Evolutionary conservation across 2,329 filamentous ascomycete genomes (phyloP).

Genomic region (Botrytis sinoallii): DNA sequence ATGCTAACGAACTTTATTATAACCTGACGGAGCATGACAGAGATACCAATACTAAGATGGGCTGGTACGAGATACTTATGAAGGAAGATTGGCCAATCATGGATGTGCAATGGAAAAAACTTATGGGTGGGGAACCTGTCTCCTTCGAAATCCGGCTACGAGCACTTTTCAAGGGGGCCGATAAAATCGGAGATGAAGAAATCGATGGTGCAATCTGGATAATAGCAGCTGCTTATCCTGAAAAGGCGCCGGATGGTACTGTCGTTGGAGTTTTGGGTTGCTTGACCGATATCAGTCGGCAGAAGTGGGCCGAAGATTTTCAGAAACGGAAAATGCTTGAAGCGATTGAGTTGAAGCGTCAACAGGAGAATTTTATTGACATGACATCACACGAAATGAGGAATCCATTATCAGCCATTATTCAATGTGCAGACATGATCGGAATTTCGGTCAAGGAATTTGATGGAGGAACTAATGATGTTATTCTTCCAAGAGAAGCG

Average conservation of each 20-base stretch:
- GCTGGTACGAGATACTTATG: neutral
- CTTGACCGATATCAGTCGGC: constrained; percentile 80
- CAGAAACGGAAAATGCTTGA: constrained; percentile 47
- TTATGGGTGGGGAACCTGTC: constrained; percentile 26
- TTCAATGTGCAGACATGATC: constrained; percentile 70
- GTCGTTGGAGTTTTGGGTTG: constrained; percentile 76
- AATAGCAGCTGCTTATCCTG: constrained; percentile 71
- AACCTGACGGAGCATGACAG: constrained; percentile 21
- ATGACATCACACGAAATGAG: constrained; percentile 71
- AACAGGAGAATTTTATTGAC: constrained; percentile 80
- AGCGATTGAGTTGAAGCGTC: constrained; percentile 57
- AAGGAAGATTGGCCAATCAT: constrained; percentile 21
- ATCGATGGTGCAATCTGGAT: constrained; percentile 69
- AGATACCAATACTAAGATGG: neutral
- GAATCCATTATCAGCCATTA: constrained; percentile 69
- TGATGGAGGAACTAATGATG: constrained; percentile 67
- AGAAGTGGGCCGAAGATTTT: constrained; percentile 64
- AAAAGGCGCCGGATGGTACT: constrained; percentile 57
- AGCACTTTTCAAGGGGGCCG: constrained; percentile 47
- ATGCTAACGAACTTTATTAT: constrained; percentile 67
- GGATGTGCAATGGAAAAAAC: constrained; percentile 27
- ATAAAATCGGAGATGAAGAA: constrained; percentile 53
- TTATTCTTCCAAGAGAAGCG: constrained; percentile 46
- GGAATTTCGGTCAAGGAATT: constrained; percentile 39
- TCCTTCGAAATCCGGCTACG: constrained; percentile 29